A percentile compares a stretch with the other conserved stretches of the same genome.
Evolutionary conservation across 306 rosid species (phyloP).

Genomic region (Delonix regia): DNA sequence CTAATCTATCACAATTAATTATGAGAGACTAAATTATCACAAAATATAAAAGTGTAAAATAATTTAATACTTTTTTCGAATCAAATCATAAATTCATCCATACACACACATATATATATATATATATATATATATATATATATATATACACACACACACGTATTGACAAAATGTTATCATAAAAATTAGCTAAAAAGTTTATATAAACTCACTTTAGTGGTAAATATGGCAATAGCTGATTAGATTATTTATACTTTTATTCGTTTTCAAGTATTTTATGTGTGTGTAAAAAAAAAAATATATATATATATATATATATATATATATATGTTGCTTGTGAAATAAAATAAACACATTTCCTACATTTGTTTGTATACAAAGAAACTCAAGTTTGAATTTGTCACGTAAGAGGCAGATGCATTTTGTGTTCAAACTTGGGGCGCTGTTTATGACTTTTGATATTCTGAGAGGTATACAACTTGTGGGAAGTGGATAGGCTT

Average conservation of each 20-base stretch:
- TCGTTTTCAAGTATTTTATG: neutral
- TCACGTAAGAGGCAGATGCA: neutral
- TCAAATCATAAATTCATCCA: too few relatives aligned
- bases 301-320: too few relatives aligned
- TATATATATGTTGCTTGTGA: neutral
- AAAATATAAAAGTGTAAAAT: too few relatives aligned
- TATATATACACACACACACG: too few relatives aligned
- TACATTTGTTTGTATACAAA: neutral
- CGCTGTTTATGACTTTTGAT: neutral
- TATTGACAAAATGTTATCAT: neutral
- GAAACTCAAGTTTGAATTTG: neutral
- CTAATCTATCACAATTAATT: too few relatives aligned
- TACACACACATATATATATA: too few relatives aligned
- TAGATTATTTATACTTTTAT: neutral
- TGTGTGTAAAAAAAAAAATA: too few relatives aligned
- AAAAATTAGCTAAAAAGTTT: neutral
- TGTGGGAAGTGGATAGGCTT: too few relatives aligned
- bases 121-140: too few relatives aligned
- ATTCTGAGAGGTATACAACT: neutral
- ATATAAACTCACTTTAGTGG: neutral
- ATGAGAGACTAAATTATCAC: too few relatives aligned
- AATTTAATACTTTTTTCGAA: too few relatives aligned
- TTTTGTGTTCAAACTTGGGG: neutral
- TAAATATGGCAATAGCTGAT: too few relatives aligned
- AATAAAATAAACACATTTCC: neutral